Conservation (phyloP, 768 basidiomycete species). For the Trametes coccinea region DNA sequence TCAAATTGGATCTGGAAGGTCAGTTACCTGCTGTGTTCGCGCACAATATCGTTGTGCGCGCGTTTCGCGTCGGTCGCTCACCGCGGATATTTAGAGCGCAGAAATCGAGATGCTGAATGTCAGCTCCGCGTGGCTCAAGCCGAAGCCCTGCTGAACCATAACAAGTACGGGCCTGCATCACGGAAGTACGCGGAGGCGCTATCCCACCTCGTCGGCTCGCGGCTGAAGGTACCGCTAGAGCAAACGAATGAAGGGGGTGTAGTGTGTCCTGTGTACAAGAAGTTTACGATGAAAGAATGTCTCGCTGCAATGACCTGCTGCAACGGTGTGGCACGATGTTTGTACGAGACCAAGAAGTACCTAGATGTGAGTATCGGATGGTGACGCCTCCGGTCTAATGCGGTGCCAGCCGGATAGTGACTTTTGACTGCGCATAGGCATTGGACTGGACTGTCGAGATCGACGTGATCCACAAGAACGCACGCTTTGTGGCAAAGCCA, state of each 20-base stretch:
- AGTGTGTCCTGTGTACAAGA: slow-evolving; percentile 9
- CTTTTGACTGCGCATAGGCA: slow-evolving; percentile 24
- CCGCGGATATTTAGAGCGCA: not conserved
- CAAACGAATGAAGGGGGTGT: slow-evolving; percentile 10
- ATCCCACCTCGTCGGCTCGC: slow-evolving; percentile 5
- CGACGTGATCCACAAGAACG: slow-evolving; percentile 27
- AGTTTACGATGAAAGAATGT: slow-evolving; percentile 15
- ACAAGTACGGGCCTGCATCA: slow-evolving; percentile 3
- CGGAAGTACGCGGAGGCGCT: slow-evolving; percentile 9
- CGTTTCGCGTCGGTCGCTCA: not conserved
- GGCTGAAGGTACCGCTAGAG: slow-evolving; percentile 11
- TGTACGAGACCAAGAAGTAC: slow-evolving; percentile 3
- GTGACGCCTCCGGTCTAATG: not conserved
- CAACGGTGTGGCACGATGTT: slow-evolving; percentile 13
- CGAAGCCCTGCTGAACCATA: not conserved
- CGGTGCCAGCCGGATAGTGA: not conserved
- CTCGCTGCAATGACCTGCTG: slow-evolving; percentile 18
- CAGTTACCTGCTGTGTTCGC: not conserved
- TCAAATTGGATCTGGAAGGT: slow-evolving; percentile 3
- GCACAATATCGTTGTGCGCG: too few relatives aligned
- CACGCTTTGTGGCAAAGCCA: slow-evolving; percentile 17
- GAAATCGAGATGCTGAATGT: slow-evolving; percentile 17
- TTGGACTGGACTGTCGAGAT: slow-evolving; percentile 36
- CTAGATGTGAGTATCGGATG: slow-evolving; percentile 10
- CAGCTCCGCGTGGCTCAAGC: not conserved